phyloP scores from a whole-genome alignment of 2,329 filamentous ascomycete genomes.

The Nemania sp. region DNA sequence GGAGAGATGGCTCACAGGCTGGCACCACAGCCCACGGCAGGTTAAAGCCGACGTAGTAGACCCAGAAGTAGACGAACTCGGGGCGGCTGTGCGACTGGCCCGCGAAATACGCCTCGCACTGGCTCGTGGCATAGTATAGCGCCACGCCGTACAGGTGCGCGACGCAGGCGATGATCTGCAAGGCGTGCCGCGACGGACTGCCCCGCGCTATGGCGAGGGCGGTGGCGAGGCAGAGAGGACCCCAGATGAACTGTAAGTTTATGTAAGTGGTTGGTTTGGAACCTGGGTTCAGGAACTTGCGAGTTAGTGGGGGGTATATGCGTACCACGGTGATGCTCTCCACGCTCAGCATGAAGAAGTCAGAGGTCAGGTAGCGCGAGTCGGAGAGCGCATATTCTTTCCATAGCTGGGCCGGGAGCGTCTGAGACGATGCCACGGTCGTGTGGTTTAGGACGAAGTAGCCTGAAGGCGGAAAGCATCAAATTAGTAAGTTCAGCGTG shows the following conservation, averaged over 20 bases:
- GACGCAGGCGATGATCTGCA: conserved; percentile 55
- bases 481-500: too few relatives aligned
- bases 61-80: conserved; percentile 64
- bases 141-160: conserved; percentile 64
- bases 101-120: conserved; percentile 49
- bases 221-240: conserved; percentile 58
- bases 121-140: conserved; percentile 63
- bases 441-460: conserved; percentile 77
- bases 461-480: conserved; percentile 45
- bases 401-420: conserved; percentile 83
- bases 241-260: conserved; percentile 55
- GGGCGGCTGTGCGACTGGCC: conserved; percentile 59
- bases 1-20: conserved; percentile 46
- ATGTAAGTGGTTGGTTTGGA: neutral
- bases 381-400: conserved; percentile 90
- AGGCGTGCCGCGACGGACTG: conserved; percentile 51
- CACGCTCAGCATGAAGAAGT: conserved; percentile 84
- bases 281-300: neutral
- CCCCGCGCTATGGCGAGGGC: conserved; percentile 49
- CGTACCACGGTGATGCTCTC: conserved; percentile 79
- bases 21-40: conserved; percentile 63
- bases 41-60: conserved; percentile 66
- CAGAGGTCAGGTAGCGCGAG: conserved; percentile 80
- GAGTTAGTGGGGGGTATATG: neutral
- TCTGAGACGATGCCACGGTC: conserved; percentile 67